These are phyloP conservation scores for Diaporthe longicolla DNA, from an alignment of 2,329 filamentous ascomycete genomes.

Conservation along the genomic window DNA sequence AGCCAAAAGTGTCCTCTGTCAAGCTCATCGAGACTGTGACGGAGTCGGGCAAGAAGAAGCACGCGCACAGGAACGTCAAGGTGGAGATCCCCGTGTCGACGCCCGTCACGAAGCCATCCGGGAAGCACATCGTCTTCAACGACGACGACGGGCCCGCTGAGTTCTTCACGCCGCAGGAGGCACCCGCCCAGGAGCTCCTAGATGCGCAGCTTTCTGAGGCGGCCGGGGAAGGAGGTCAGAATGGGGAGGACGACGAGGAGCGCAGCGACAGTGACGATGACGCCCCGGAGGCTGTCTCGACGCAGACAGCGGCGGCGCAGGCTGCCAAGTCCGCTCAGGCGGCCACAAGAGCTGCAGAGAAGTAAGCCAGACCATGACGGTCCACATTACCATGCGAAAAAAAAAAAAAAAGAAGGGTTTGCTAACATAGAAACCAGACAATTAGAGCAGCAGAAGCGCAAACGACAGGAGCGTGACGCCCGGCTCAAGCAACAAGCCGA, in stretches of 20 bases:
- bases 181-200: slow-evolving; percentile 45
- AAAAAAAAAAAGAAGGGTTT: no score
- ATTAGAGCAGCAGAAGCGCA: slow-evolving; percentile 65
- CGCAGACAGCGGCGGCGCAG: slow-evolving; percentile 61
- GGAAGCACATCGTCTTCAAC: slow-evolving; percentile 50
- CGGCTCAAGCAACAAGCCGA: slow-evolving; percentile 69
- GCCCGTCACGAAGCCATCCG: slow-evolving; percentile 42
- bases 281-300: slow-evolving; percentile 72
- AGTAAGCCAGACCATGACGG: slow-evolving; percentile 56
- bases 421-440: slow-evolving; percentile 54
- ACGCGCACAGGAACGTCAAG: slow-evolving; percentile 40
- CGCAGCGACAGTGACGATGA: slow-evolving; percentile 59
- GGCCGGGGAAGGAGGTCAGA: slow-evolving; percentile 41
- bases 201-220: slow-evolving; percentile 43
- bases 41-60: slow-evolving; percentile 42
- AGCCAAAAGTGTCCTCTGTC: slow-evolving; percentile 47
- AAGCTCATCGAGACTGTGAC: slow-evolving; percentile 37
- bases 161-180: slow-evolving; percentile 51
- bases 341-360: slow-evolving; percentile 64
- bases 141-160: slow-evolving; percentile 48
- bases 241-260: slow-evolving; percentile 47
- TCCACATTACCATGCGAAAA: not conserved
- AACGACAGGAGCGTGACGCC: slow-evolving; percentile 68
- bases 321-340: slow-evolving; percentile 62
- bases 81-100: slow-evolving; percentile 45